Base-by-base conservation (phyloP, 805 yeast species). In the Lachancea mirantina region DNA sequence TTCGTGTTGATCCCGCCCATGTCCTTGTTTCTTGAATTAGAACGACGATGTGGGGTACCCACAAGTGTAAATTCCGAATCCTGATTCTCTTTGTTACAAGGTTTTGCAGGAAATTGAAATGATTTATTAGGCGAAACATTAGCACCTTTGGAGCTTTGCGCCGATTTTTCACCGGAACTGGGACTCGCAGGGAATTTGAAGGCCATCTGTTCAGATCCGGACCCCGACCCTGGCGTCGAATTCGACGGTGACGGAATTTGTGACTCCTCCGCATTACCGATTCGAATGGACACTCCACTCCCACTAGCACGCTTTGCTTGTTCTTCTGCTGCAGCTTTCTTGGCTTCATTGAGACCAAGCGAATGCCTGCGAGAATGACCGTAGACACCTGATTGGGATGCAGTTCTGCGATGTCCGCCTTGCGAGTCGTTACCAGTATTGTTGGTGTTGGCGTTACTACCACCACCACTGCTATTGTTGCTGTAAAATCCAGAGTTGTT, bases 331-430 rank as follows among this genome's bases (percentile, higher is more conserved):
- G 98, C 98, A 5, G 96, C 96, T 46, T 79, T 79, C 49, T 84
- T 87, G 8, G 97, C 97, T 60, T 89, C 98, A 33, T 78, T 78
- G 37, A 89, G 67, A 2, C 94, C 96, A 39, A 89, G 64, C 0
- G 96, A 87, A 56, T 89, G 97, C 56, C 98, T 76, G 63, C 98
- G 76, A 25, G 69, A 64, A 55, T 89, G 98, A 21, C 96, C 95
- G 39, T 66, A 61, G 10, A 62, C 64, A 30, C 65, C 48, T 2
- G 66, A 59, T 27, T 57, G 57, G 5, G 70, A 71, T 28, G 69
- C 75, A 0, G 72, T 65, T 45, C 72, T 62, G 51, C 72, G 64
- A 40, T 72, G 77, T 14, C 63, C 44, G 39, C 44, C 44, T 9
- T 36, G 19, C 16, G 31, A 34, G 18, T 30, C 35, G 11, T 14